A percentile compares a stretch with the other conserved stretches of the same genome.
These are phyloP conservation scores for Cubamyces sp. DNA, from an alignment of 768 basidiomycete species.

Conservation along the genomic window DNA sequence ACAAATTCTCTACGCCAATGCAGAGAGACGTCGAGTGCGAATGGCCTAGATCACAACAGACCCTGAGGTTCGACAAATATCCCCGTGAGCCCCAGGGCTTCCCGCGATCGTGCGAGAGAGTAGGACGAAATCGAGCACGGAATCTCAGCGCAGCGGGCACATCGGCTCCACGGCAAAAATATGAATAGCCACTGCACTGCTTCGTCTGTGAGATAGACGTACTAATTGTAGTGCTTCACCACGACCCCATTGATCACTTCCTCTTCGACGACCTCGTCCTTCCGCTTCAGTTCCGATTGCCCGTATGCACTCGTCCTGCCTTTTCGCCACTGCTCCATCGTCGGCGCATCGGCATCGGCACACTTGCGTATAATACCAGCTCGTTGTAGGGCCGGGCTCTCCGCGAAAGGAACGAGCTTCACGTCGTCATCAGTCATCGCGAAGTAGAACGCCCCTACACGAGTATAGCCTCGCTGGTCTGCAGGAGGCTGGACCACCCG, in stretches of 20 bases:
- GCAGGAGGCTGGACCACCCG: slow-evolving; percentile 41
- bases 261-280: slow-evolving; percentile 37
- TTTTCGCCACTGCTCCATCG: slow-evolving; percentile 38
- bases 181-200: not conserved
- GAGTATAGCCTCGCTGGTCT: slow-evolving; percentile 38
- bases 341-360: slow-evolving; percentile 34
- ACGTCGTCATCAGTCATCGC: slow-evolving; percentile 38
- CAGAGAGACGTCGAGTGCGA: not conserved
- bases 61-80: not conserved
- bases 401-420: slow-evolving; percentile 33
- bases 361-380: slow-evolving; percentile 34
- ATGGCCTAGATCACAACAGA: not conserved
- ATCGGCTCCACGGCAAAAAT: not conserved
- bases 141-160: not conserved
- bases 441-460: slow-evolving; percentile 43
- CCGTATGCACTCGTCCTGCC: slow-evolving; percentile 37
- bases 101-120: slow-evolving; percentile 5
- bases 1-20: no score
- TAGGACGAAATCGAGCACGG: not conserved
- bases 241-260: slow-evolving; percentile 39
- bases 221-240: slow-evolving; percentile 40
- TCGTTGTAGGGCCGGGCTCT: slow-evolving; percentile 39
- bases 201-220: not conserved
- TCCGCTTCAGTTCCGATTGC: slow-evolving; percentile 33
- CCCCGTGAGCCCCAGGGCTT: not conserved